Conservation (phyloP, 2,329 filamentous ascomycete genomes). For the Penicillium sp. region DNA sequence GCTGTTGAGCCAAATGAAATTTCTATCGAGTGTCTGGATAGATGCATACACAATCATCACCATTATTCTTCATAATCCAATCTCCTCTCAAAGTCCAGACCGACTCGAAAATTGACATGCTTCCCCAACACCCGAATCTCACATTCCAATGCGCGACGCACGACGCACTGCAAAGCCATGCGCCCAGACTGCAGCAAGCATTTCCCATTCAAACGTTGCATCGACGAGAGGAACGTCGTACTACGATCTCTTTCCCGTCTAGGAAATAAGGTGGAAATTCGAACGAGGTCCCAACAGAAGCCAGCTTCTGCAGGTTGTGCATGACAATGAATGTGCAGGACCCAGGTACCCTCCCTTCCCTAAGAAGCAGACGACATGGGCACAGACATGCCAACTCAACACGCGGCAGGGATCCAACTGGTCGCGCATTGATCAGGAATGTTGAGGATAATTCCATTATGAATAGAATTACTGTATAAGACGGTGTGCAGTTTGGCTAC, state of each 20-base stretch:
- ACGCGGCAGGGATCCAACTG: constrained; percentile 6
- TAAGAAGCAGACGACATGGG: not conserved
- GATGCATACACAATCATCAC: not conserved
- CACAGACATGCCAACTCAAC: constrained; percentile 18
- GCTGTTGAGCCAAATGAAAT: not conserved
- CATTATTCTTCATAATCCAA: not conserved
- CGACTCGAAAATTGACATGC: constrained; percentile 3
- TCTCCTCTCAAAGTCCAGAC: constrained; percentile 8
- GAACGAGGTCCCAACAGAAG: not conserved
- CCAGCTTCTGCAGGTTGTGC: not conserved
- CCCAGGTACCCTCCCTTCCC: not conserved
- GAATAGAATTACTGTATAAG: not conserved
- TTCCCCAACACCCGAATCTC: constrained; percentile 8
- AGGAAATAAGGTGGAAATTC: not conserved
- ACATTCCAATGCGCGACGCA: constrained; percentile 28
- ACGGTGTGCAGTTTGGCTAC: not conserved
- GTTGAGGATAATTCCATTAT: not conserved
- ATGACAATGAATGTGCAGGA: not conserved
- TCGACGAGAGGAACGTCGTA: constrained; percentile 1
- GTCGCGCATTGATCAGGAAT: constrained; percentile 13
- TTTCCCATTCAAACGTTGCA: constrained; percentile 8
- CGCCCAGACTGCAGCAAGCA: constrained; percentile 7
- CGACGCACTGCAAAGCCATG: constrained; percentile 11
- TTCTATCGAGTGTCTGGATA: not conserved
- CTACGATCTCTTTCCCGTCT: not conserved